Evolutionary conservation across 1,284 basidiomycete genomes (phyloP).

Genomic region (Rhizoctonia solani): DNA sequence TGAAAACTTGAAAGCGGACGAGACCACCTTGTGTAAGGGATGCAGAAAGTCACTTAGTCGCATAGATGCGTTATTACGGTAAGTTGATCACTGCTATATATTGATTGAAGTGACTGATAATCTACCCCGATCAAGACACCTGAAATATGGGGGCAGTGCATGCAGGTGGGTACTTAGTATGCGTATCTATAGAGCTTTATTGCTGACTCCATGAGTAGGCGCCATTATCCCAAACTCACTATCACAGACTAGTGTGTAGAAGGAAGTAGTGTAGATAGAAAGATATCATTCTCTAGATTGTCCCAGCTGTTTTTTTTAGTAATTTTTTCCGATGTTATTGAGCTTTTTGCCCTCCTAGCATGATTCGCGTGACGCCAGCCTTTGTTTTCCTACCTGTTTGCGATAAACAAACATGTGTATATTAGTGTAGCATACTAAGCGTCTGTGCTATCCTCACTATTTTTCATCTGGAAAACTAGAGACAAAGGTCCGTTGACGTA

Average conservation of each 20-base stretch:
- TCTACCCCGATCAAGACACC: not conserved
- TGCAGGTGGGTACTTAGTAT: constrained; percentile 25
- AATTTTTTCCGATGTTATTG: too few species aligned
- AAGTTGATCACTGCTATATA: not conserved
- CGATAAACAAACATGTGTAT: too few species aligned
- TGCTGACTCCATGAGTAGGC: constrained; percentile 2
- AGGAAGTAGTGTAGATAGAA: too few species aligned
- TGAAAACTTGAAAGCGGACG: not conserved
- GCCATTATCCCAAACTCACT: not conserved
- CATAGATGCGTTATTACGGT: constrained; percentile 10
- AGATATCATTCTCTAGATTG: too few species aligned
- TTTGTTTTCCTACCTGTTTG: too few species aligned
- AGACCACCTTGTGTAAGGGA: not conserved
- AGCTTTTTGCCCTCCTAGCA: too few species aligned
- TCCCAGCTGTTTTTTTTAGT: too few species aligned
- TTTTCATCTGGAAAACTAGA: too few species aligned
- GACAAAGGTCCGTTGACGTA: too few species aligned
- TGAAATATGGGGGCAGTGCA: constrained; percentile 5
- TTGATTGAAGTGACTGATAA: not conserved
- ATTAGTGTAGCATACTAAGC: too few species aligned
- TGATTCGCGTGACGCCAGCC: too few species aligned
- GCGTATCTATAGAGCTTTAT: not conserved
- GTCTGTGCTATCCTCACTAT: too few species aligned
- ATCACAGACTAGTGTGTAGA: not conserved
- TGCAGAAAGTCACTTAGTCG: constrained; percentile 4